Evolutionary conservation across 2,329 filamentous ascomycete species (phyloP).

Genomic region (Penicillium aurantiogriseum): DNA sequence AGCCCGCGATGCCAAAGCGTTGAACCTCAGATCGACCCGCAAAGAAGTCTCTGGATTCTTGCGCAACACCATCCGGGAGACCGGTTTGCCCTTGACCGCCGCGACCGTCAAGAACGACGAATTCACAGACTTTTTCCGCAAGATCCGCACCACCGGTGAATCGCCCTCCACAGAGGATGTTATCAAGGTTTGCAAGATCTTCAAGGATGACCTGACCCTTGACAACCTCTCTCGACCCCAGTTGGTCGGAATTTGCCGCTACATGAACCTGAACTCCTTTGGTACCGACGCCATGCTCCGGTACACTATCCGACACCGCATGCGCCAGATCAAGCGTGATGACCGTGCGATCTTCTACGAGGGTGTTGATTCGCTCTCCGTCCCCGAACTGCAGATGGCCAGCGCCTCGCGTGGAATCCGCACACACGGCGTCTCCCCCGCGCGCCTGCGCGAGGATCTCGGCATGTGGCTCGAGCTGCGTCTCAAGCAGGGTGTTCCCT

Average conservation of each 20-base stretch:
- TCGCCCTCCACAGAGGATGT: slow-evolving; percentile 84
- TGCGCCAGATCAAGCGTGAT: slow-evolving; percentile 99
- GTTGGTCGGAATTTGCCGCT: slow-evolving; percentile 94
- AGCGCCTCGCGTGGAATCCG: slow-evolving; percentile 89
- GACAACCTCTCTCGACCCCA: slow-evolving; percentile 96
- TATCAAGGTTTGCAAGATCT: slow-evolving; percentile 98
- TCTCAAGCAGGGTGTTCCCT: slow-evolving; percentile 91
- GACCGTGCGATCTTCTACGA: slow-evolving; percentile 93
- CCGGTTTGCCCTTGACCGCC: slow-evolving; percentile 81
- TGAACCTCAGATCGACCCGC: slow-evolving; percentile 74
- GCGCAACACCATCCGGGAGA: slow-evolving; percentile 83
- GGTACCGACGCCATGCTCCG: slow-evolving; percentile 97
- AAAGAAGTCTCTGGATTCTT: slow-evolving; percentile 94
- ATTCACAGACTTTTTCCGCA: slow-evolving; percentile 95
- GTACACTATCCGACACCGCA: slow-evolving; percentile 93
- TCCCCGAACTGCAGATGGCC: slow-evolving; percentile 86
- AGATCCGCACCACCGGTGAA: slow-evolving; percentile 88
- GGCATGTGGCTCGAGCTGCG: slow-evolving; percentile 92
- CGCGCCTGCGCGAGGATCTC: slow-evolving; percentile 81
- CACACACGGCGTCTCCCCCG: slow-evolving; percentile 88
- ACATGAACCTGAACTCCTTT: slow-evolving; percentile 96
- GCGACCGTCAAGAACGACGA: slow-evolving; percentile 87
- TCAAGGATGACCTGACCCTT: slow-evolving; percentile 94
- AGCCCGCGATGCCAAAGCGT: slow-evolving; percentile 84
- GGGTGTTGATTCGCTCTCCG: slow-evolving; percentile 89